Evolutionary conservation across 208 protist species (phyloP), one percentile per base, ranked within the genome.

Genomic region (Blastocrithidia nonstop): DNA sequence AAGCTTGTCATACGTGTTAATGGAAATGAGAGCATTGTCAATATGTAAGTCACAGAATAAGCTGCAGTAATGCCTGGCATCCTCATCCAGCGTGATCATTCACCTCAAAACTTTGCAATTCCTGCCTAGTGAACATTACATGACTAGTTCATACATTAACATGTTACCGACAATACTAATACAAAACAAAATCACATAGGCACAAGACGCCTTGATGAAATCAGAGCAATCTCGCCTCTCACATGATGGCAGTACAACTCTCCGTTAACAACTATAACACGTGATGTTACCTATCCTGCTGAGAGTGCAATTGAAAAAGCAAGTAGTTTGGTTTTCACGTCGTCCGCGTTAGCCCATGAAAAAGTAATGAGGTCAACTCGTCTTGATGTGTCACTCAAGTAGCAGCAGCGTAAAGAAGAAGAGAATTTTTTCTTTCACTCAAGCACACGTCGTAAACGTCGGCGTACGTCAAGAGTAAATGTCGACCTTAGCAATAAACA

Each of bases 231-330:
- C 33, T 38, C 33, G 33, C 5, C 63, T 1, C 51, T 79, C 32
- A 68, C 81, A 6, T 90, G 81, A 76, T 77, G 67, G 62, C 65
- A 73, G 45, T 87, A 72, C 57, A 44, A 61, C 8, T 86, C 81
- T 0, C 81, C 81, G 29, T 17, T 57, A 0, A 41, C 71, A 28
- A 29, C 56, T 35, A 17, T 48, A 1, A 57, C 84, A 25, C 68
- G 81, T 17, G 81, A 86, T 35, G 24, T 35, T 7, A 66, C 59
- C 23, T 65, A 70, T 36, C 74, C 81, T 2, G 32, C 40, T 7
- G 56, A 76, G 31, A 59, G 44, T 23, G 65, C 47, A 6, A 47
- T 79, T 20, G 35, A 39, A 19, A 61, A 61, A 8, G 66, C 76
- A 2, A 64, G 65, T 13, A 41, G 35, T 21, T 35, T 37, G 2